A percentile compares a stretch with the other conserved stretches of the same genome.
These are phyloP conservation scores for Psilocybe subaeruginosa DNA, from an alignment of 768 basidiomycete genomes.

Conservation along the genomic window DNA sequence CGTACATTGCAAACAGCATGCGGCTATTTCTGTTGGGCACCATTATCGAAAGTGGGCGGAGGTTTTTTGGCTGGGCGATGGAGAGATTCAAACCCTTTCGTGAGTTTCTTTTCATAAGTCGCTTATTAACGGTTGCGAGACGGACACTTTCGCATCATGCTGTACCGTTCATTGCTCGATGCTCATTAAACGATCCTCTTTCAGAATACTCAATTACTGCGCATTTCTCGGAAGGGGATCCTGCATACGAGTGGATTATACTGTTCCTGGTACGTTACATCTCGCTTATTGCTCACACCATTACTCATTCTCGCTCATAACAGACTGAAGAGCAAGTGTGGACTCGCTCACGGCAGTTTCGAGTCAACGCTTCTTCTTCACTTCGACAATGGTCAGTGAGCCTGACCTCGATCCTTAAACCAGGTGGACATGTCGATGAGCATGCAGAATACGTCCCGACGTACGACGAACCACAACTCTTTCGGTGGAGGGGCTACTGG, in stretches of 20 bases:
- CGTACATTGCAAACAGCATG: slow-evolving; percentile 27
- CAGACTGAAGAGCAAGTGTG: slow-evolving; percentile 48
- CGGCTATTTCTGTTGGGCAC: slow-evolving; percentile 37
- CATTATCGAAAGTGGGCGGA: slow-evolving; percentile 41
- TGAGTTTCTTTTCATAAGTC: slow-evolving; percentile 14
- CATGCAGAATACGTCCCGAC: slow-evolving; percentile 47
- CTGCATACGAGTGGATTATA: slow-evolving; percentile 45
- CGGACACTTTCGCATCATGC: too few species aligned
- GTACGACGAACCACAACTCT: slow-evolving; percentile 42
- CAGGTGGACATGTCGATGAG: slow-evolving; percentile 17
- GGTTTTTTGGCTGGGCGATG: slow-evolving; percentile 40
- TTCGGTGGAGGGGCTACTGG: slow-evolving; percentile 48
- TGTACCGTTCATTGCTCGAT: neutral
- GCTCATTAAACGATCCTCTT: neutral
- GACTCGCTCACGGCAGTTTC: slow-evolving; percentile 37
- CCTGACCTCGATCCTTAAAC: slow-evolving; percentile 25
- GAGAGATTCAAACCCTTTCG: slow-evolving; percentile 30
- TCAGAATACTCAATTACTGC: slow-evolving; percentile 42
- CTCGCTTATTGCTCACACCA: neutral
- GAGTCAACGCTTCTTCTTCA: slow-evolving; percentile 43
- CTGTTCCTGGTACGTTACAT: slow-evolving; percentile 36
- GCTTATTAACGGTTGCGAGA: too few species aligned
- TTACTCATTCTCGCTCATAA: neutral
- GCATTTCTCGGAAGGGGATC: slow-evolving; percentile 41
- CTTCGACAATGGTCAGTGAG: slow-evolving; percentile 41